Evolutionary conservation across 2,329 filamentous ascomycete genomes (phyloP), one percentile per base, ranked within the genome.

Genomic region (Karstenula rhodostoma): DNA sequence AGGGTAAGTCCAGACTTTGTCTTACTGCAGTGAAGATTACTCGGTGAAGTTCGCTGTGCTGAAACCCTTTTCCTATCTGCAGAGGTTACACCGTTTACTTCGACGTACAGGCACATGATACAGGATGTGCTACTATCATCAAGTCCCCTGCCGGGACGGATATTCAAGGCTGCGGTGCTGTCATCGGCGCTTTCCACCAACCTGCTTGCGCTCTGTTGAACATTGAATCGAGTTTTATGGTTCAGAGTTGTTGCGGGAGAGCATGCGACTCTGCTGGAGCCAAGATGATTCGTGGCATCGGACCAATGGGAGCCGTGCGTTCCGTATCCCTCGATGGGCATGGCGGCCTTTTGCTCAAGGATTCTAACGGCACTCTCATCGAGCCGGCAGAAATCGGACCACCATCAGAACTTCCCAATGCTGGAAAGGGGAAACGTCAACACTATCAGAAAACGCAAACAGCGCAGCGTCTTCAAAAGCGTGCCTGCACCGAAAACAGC

Each of bases 121-220:
- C 47, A 5, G 47, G 47, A 4, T 50, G 47, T 19, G 47, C 47
- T 10, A 50, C 47, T 25, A 50, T 50, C 15, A 50, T 50, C 47
- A 50, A 50, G 17, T n/a, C 47, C 17, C 47, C 47, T 4, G 47
- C 47, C 27, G 17, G 13, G 13, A 50, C 47, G 4, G 47, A 50
- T 15, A 5, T 50, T 22, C 9, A 13, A 6, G 47, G 47, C 17
- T 50, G 47, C n/a, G 47, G 47, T 35, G 25, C 17, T 22, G 29
- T n/a, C 15, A 50, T 50, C 17, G 47, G 47, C 25, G 9, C 47
- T 2, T 50, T 50, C 27, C 17, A 50, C 10, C 47, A 50, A 22
- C 47, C 47, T 33, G 27, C 47, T 9, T 50, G 47, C 47, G 47
- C 47, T 33, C 5, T 19, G 15, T 15, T 50, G 7, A 12, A 3